phyloP scores from a whole-genome alignment of 768 basidiomycete genomes.

The Rhizopogon salebrosus region DNA sequence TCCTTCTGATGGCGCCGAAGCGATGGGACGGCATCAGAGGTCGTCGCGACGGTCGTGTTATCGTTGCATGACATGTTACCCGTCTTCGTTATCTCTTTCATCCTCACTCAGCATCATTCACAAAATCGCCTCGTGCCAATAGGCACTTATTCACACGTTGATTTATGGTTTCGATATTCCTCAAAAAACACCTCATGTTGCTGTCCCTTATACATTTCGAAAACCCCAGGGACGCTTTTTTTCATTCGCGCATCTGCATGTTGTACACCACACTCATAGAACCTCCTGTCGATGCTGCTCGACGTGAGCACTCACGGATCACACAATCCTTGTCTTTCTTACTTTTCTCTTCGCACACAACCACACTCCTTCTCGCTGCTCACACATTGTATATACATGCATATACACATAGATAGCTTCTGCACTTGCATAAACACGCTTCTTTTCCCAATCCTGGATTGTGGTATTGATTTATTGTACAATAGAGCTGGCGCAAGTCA shows the following conservation, averaged over 20 bases:
- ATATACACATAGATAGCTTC: constrained; percentile 30
- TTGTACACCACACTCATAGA: constrained; percentile 3
- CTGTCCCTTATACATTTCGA: constrained; percentile 4
- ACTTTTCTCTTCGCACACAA: constrained; percentile 9
- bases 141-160: neutral
- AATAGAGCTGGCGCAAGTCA: constrained; percentile 16
- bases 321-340: constrained; percentile 16
- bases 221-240: constrained; percentile 18
- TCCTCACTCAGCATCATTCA: neutral
- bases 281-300: constrained; percentile 12
- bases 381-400: constrained; percentile 32
- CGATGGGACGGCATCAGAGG: constrained; percentile 11
- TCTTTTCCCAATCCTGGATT: constrained; percentile 11
- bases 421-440: constrained; percentile 22
- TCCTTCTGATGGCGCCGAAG: constrained; percentile 27
- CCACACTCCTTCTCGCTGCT: constrained; percentile 23
- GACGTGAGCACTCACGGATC: constrained; percentile 13
- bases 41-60: constrained; percentile 8
- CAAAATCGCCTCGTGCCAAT: constrained; percentile 6
- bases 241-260: constrained; percentile 5
- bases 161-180: constrained; percentile 1
- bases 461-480: constrained; percentile 33
- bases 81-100: neutral
- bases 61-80: constrained; percentile 11
- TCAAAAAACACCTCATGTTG: neutral